These are phyloP conservation scores for Curvularia sp. DNA, from an alignment of 2,329 filamentous ascomycete genomes.

Conservation along the genomic window DNA sequence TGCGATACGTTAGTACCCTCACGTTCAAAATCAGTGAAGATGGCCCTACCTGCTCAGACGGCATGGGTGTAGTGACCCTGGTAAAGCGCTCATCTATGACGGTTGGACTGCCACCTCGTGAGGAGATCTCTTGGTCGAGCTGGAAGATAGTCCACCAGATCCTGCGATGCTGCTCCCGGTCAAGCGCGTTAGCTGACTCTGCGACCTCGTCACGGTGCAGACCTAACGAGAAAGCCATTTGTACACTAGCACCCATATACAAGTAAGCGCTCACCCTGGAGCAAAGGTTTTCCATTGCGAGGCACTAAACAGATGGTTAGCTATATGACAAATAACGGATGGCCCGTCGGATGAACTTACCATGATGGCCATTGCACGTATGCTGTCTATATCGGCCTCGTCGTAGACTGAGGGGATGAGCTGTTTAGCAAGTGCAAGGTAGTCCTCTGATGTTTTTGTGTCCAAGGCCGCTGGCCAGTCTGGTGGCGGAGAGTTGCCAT, in stretches of 20 bases:
- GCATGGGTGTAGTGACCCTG: slow-evolving; percentile 40
- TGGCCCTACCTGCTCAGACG: slow-evolving; percentile 43
- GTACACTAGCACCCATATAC: slow-evolving; percentile 48
- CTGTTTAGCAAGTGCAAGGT: slow-evolving; percentile 45
- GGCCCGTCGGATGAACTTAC: slow-evolving; percentile 20
- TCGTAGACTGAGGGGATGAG: slow-evolving; percentile 46
- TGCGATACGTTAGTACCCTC: slow-evolving; percentile 18
- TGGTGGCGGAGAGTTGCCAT: slow-evolving; percentile 33
- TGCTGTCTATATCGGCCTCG: slow-evolving; percentile 49
- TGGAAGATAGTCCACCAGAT: slow-evolving; percentile 51
- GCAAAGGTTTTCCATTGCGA: slow-evolving; percentile 46
- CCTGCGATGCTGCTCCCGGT: slow-evolving; percentile 46
- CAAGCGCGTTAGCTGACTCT: slow-evolving; percentile 34
- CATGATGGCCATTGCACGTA: slow-evolving; percentile 47
- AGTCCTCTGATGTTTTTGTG: slow-evolving; percentile 42
- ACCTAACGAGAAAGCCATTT: slow-evolving; percentile 49
- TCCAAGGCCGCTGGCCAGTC: slow-evolving; percentile 30
- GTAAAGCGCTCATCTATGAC: slow-evolving; percentile 46
- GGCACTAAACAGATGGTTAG: slow-evolving; percentile 36
- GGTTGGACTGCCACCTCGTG: slow-evolving; percentile 46
- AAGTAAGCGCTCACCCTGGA: slow-evolving; percentile 48
- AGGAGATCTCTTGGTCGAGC: slow-evolving; percentile 48
- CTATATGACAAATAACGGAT: neutral
- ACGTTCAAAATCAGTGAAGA: neutral
- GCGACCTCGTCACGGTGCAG: slow-evolving; percentile 48